Evolutionary conservation across 225 moss, liverwort and hornwort genomes (phyloP).

Genomic region (Thuidium tamariscinum): DNA sequence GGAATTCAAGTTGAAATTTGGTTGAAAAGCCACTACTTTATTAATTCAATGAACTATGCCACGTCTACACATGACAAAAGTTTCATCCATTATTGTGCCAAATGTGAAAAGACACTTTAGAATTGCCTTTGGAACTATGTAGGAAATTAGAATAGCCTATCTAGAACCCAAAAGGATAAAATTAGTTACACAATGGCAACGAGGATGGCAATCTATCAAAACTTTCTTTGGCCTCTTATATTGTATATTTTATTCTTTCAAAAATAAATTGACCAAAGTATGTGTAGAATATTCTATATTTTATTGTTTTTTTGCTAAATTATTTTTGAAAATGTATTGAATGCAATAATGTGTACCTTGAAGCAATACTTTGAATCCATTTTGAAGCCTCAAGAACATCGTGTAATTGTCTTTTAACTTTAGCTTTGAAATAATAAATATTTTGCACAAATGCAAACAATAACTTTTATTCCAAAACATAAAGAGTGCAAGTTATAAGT

Average conservation of each 20-base stretch:
- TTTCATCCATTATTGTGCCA: neutral
- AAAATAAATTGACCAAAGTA: neutral
- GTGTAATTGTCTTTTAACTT: rapidly evolving
- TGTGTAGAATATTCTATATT: neutral
- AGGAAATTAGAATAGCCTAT: neutral
- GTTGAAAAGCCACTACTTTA: neutral
- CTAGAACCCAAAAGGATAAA: no score
- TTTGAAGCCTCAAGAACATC: neutral
- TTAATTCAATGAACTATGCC: neutral
- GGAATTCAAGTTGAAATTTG: neutral
- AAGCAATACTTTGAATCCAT: neutral
- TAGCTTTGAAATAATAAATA: neutral
- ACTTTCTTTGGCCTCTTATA: neutral
- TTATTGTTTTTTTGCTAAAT: neutral
- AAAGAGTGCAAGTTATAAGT: rapidly evolving
- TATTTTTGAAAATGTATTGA: neutral
- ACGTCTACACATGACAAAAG: neutral
- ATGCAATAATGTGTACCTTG: neutral
- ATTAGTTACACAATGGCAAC: no score
- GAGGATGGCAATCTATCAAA: no score
- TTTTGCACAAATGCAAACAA: neutral
- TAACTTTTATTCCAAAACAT: neutral
- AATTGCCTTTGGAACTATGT: rapidly evolving
- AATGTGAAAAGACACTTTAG: neutral
- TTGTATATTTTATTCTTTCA: no score